phyloP scores from a whole-genome alignment of 1,284 basidiomycete species.

The Leccinum subrobustum region DNA sequence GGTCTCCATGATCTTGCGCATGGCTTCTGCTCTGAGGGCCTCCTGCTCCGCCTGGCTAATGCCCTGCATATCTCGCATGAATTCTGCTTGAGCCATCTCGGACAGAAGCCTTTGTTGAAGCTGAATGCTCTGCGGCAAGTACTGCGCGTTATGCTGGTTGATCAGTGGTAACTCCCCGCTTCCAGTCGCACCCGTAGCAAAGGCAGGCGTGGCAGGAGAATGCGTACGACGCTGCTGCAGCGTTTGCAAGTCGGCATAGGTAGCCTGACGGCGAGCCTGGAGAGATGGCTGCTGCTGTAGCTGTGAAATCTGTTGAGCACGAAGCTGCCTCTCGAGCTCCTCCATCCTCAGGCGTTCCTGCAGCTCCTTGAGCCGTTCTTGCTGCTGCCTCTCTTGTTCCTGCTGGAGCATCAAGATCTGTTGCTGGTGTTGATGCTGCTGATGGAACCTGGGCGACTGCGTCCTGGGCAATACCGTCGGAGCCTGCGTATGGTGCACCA shows the following conservation, averaged over 20 bases:
- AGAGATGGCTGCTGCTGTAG: conserved; percentile 45
- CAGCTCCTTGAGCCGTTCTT: conserved; percentile 45
- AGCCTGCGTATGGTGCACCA: conserved; percentile 39
- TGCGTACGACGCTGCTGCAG: conserved; percentile 41
- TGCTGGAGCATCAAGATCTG: conserved; percentile 63
- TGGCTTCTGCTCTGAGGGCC: conserved; percentile 68
- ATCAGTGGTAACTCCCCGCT: conserved; percentile 32
- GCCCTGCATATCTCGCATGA: conserved; percentile 60
- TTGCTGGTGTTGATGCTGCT: conserved; percentile 63
- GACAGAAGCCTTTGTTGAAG: conserved; percentile 70
- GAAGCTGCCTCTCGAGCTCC: conserved; percentile 60
- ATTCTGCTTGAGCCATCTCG: conserved; percentile 69
- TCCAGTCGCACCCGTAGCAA: conserved; percentile 18
- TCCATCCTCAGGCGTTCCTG: conserved; percentile 62
- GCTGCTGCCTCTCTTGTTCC: conserved; percentile 53
- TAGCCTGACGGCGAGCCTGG: conserved; percentile 41
- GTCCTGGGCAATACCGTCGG: conserved; percentile 60
- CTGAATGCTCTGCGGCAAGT: conserved; percentile 61
- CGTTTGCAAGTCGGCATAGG: conserved; percentile 31
- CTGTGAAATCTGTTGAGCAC: conserved; percentile 47
- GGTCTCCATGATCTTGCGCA: conserved; percentile 84
- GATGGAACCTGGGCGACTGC: conserved; percentile 70
- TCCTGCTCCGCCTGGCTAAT: conserved; percentile 63
- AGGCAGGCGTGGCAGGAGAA: conserved; percentile 48
- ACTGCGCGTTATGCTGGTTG: conserved; percentile 48